These are phyloP conservation scores for Maudiozyma pseudohumilis DNA, from an alignment of 805 yeast species.

Conservation along the genomic window DNA sequence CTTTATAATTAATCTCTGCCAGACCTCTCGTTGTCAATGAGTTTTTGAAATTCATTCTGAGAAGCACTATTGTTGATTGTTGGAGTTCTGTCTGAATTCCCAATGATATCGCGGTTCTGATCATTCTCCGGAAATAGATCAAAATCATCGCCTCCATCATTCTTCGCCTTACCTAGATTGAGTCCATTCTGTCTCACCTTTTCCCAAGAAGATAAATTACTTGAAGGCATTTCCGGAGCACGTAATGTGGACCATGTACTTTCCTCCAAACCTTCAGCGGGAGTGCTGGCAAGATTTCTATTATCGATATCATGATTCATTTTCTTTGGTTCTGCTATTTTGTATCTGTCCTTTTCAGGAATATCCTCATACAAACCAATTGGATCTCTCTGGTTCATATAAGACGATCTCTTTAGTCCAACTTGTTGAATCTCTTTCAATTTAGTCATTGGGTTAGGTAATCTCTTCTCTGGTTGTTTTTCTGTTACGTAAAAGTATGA, in stretches of 20 bases:
- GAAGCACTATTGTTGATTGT: constrained; percentile 6
- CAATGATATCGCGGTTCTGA: background rate
- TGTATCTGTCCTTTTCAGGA: constrained; percentile 2
- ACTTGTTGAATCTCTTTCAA: constrained; percentile 21
- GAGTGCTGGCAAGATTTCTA: too few species aligned
- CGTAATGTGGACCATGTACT: too few species aligned
- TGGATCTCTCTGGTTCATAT: constrained; percentile 32
- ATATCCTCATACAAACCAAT: constrained; percentile 30
- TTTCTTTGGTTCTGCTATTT: constrained; percentile 8
- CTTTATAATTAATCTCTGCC: too few species aligned
- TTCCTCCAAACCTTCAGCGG: constrained; percentile 10
- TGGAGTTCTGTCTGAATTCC: background rate
- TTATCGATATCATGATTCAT: too few species aligned
- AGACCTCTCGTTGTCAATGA: constrained; percentile 6
- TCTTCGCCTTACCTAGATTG: too few species aligned
- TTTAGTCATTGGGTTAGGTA: constrained; percentile 45
- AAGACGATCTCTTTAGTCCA: constrained; percentile 6
- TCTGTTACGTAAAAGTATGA: constrained; percentile 44
- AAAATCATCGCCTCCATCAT: constrained; percentile 1
- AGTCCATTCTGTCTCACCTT: constrained; percentile 25
- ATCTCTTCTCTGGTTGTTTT: constrained; percentile 39
- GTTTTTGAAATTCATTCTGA: constrained; percentile 14
- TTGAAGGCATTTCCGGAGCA: too few species aligned
- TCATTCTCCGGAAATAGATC: background rate
- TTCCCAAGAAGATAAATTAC: too few species aligned